phyloP scores from a whole-genome alignment of 345 rosid genomes.

The Camelina hispida region DNA sequence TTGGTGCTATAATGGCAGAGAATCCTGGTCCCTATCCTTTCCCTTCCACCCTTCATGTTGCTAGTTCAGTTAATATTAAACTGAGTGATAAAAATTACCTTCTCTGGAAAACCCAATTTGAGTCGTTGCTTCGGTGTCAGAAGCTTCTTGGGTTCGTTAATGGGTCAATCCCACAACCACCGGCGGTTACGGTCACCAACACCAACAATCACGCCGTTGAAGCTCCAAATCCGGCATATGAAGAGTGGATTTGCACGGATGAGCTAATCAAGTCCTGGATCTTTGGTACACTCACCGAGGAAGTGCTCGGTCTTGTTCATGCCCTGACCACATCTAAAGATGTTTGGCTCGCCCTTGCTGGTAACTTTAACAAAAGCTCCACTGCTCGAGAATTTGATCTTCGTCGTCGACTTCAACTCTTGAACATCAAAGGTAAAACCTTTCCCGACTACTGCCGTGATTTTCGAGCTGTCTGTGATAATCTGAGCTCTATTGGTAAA shows the following conservation, averaged over 20 bases:
- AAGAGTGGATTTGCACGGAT: background rate
- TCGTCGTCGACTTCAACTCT: background rate
- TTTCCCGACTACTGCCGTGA: too few species aligned
- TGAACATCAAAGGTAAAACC: too few species aligned
- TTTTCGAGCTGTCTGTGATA: too few species aligned
- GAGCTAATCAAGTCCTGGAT: background rate
- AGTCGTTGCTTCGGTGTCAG: background rate
- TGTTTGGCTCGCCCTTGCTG: background rate
- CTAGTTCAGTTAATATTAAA: background rate
- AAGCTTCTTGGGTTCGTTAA: background rate
- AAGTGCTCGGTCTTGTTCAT: background rate
- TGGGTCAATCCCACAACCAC: background rate
- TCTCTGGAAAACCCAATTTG: background rate
- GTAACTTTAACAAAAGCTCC: background rate
- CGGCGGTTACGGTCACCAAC: fast-evolving
- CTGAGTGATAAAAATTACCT: background rate
- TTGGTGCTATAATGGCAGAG: background rate
- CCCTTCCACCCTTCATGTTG: background rate
- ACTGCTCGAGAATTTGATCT: background rate
- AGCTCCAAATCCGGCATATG: background rate
- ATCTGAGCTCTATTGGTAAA: too few species aligned
- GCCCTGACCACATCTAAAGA: background rate
- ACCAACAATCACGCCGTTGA: background rate
- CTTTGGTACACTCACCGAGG: background rate
- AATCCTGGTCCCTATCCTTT: background rate